Conservation (phyloP, 352 stramenopile species). For the Globisporangium cylindrosporum region DNA sequence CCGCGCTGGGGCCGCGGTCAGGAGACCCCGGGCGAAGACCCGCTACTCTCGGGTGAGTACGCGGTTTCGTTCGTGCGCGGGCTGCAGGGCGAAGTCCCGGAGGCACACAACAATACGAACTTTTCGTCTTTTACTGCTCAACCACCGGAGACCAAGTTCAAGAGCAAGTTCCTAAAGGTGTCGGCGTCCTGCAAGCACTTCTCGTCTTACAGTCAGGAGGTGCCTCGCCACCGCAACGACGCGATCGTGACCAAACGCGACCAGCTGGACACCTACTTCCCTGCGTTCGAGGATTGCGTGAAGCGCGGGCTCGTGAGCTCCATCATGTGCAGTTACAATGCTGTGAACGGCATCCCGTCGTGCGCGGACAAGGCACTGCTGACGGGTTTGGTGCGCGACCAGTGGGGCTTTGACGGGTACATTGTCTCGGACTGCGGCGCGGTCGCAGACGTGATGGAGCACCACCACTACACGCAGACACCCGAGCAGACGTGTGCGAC, state of each 20-base stretch:
- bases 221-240: conserved; percentile 82
- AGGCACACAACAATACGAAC: conserved; percentile 11
- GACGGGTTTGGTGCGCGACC: conserved; percentile 61
- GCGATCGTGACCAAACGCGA: conserved; percentile 86
- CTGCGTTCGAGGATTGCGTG: conserved; percentile 81
- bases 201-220: conserved; percentile 85
- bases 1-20: conserved; percentile 90
- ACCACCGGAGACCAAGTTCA: not conserved
- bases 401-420: conserved; percentile 91
- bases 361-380: conserved; percentile 88
- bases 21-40: conserved; percentile 91
- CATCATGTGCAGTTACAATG: conserved; percentile 96
- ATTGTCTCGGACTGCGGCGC: conserved; percentile 91
- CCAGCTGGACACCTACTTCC: conserved; percentile 89
- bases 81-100: conserved; percentile 67
- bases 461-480: conserved; percentile 79
- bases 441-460: conserved; percentile 71
- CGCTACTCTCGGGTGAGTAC: conserved; percentile 84
- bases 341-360: conserved; percentile 89
- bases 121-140: not conserved
- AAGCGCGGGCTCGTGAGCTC: conserved; percentile 66
- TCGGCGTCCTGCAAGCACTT: conserved; percentile 93
- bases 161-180: conserved; percentile 55
- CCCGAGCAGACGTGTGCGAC: conserved; percentile 50
- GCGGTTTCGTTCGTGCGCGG: conserved; percentile 79